A percentile compares a stretch with the other conserved stretches of the same genome.
Conservation (phyloP, 1,139 yeast genomes). For the Debaryomyces coudertii region DNA sequence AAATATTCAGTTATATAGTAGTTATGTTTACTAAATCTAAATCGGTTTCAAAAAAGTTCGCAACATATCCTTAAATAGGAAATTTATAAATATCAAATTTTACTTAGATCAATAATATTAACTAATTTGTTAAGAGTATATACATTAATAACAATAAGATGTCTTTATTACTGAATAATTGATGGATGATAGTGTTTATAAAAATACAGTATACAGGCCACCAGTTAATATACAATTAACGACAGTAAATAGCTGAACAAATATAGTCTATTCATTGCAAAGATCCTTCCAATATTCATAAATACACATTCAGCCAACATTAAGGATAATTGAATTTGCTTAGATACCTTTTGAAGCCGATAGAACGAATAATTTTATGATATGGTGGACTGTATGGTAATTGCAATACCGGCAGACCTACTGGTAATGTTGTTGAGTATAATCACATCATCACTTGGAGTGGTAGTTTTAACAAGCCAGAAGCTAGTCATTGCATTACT, state of each 20-base stretch:
- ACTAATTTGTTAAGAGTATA: conserved; percentile 1
- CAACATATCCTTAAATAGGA: conserved; percentile 12
- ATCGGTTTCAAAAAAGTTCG: conserved; percentile 6
- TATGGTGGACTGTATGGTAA: background rate
- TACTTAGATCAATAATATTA: conserved; percentile 2
- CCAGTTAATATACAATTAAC: background rate
- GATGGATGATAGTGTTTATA: conserved; percentile 1
- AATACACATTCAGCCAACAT: background rate
- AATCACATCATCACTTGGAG: conserved; percentile 5
- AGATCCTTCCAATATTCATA: background rate
- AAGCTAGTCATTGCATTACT: background rate
- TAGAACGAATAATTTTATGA: background rate
- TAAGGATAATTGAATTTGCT: background rate
- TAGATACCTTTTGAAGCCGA: background rate
- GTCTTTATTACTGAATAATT: background rate
- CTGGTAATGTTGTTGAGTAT: conserved; percentile 5
- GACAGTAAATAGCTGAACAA: background rate
- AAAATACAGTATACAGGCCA: conserved; percentile 4
- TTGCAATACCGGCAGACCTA: conserved; percentile 3
- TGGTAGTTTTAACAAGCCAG: conserved; percentile 1
- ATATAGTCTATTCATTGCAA: background rate
- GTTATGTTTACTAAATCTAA: too few species aligned
- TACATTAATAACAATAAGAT: background rate
- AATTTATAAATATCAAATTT: conserved; percentile 10
- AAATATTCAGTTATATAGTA: background rate